Percentiles rank a stretch among this genome's conserved stretches.
Conservation (phyloP, 495 filamentous ascomycete species). For the Neurospora sp. region DNA sequence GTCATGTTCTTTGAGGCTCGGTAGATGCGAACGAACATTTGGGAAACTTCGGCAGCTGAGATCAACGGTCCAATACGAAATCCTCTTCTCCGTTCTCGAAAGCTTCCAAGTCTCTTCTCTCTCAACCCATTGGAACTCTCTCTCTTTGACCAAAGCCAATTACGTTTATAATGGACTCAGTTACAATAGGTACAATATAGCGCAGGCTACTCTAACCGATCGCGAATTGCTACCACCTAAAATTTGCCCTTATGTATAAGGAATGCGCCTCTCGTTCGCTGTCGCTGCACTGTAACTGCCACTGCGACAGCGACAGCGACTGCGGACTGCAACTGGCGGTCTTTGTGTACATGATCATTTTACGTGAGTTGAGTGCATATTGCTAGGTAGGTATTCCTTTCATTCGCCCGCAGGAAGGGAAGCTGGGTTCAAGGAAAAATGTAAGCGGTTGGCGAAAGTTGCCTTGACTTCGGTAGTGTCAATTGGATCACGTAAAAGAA, state of each 20-base stretch:
- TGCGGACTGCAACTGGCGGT: background rate
- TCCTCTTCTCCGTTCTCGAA: background rate
- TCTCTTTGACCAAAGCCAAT: background rate
- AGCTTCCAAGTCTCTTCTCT: background rate
- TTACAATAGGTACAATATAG: background rate
- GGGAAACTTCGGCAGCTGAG: background rate
- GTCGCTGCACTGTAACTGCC: background rate
- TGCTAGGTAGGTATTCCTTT: background rate
- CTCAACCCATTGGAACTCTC: background rate
- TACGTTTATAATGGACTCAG: background rate
- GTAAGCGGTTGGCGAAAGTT: background rate
- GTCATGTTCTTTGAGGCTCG: background rate
- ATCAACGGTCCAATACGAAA: background rate
- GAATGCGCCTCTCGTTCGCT: background rate
- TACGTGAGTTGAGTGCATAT: background rate
- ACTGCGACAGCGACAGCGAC: background rate
- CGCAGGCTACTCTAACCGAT: background rate
- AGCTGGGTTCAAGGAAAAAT: background rate
- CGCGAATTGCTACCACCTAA: background rate
- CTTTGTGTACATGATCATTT: background rate
- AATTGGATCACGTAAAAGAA: background rate
- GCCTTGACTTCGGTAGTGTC: background rate
- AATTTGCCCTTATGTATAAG: background rate
- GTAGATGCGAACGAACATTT: background rate
- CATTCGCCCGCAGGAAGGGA: background rate